Percentiles rank a stretch among this genome's conserved stretches.
These are phyloP conservation scores for Gossypium turneri DNA, from an alignment of 345 rosid species.

Conservation along the genomic window DNA sequence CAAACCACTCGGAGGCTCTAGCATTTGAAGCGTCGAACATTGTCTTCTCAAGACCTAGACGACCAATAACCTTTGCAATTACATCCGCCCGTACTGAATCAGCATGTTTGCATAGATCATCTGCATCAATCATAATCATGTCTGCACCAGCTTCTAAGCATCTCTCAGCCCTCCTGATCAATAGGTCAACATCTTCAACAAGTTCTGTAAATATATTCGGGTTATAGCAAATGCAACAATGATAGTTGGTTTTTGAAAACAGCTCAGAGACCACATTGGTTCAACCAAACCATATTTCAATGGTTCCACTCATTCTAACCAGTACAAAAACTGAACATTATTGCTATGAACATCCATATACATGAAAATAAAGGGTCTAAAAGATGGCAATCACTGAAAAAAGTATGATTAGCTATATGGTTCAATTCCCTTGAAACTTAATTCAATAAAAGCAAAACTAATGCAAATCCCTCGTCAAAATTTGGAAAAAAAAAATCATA, in stretches of 20 bases:
- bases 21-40: slow-evolving; percentile 88
- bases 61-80: slow-evolving; percentile 75
- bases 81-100: slow-evolving; percentile 69
- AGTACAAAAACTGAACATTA: neutral
- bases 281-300: neutral
- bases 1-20: slow-evolving; percentile 77
- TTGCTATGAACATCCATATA: neutral
- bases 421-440: slow-evolving; percentile 1
- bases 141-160: slow-evolving; percentile 96
- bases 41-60: slow-evolving; percentile 81
- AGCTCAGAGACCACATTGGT: neutral
- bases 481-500: neutral
- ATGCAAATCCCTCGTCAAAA: neutral
- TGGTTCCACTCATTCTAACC: neutral
- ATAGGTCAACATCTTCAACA: slow-evolving; percentile 75
- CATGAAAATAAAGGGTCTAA: neutral
- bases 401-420: neutral
- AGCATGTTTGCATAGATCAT: slow-evolving; percentile 69
- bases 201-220: slow-evolving; percentile 39
- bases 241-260: neutral
- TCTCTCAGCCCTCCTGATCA: slow-evolving; percentile 90
- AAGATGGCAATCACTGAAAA: neutral
- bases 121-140: slow-evolving; percentile 89
- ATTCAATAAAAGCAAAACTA: neutral
- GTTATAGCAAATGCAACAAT: slow-evolving; percentile 1